These are phyloP conservation scores for Wallacemonas rigidus DNA, from an alignment of 208 protist genomes.

Conservation along the genomic window DNA sequence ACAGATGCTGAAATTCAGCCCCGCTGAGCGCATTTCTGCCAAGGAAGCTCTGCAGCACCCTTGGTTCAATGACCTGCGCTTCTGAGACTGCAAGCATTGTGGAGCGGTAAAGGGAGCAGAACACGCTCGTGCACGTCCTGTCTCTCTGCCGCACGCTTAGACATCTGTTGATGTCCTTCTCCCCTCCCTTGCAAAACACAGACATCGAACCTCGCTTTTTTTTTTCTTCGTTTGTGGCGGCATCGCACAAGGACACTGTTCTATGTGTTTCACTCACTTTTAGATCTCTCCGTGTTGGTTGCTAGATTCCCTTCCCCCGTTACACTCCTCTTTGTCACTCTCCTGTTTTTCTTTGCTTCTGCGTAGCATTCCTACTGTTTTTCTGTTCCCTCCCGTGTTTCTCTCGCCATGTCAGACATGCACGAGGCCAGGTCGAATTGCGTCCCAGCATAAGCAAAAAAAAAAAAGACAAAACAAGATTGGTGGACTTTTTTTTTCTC, in stretches of 20 bases:
- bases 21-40: constrained; percentile 86
- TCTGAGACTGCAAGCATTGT: constrained; percentile 26
- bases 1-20: constrained; percentile 91
- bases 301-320: not conserved
- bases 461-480: not conserved
- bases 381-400: constrained; percentile 3
- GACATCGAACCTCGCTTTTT: constrained; percentile 1
- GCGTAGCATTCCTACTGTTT: constrained; percentile 9
- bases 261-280: constrained; percentile 10
- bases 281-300: not conserved
- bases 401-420: not conserved
- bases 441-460: not conserved
- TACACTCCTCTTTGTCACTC: not conserved
- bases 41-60: constrained; percentile 91
- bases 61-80: constrained; percentile 85
- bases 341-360: not conserved
- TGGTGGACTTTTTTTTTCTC: constrained; percentile 10
- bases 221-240: constrained; percentile 1
- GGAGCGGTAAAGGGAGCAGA: not conserved
- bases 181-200: too few species aligned
- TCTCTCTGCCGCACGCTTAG: not conserved
- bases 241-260: too few species aligned
- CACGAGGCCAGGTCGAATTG: not conserved
- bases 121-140: not conserved
- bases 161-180: too few species aligned